phyloP scores from a whole-genome alignment of 140 eudicot genomes.

The Ambrosia hybrid region DNA sequence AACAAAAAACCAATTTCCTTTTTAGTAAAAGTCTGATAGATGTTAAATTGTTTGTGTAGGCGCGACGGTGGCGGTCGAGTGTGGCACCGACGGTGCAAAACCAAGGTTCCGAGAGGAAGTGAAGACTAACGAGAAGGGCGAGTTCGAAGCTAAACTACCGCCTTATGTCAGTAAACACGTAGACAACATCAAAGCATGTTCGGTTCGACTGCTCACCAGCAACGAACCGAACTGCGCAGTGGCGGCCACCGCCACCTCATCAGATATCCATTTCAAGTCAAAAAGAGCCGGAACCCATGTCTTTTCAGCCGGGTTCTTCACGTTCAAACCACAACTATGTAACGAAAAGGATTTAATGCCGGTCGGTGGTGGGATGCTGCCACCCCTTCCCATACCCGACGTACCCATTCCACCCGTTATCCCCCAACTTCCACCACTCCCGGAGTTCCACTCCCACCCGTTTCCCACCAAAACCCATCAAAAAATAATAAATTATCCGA shows the following conservation, averaged over 20 bases:
- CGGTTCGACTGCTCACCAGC: slow-evolving; percentile 60
- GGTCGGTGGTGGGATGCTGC: slow-evolving; percentile 17
- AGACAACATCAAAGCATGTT: slow-evolving; percentile 52
- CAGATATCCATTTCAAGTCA: slow-evolving; percentile 56
- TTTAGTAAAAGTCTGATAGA: neutral
- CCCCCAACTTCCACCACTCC: slow-evolving; percentile 38
- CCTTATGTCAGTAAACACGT: slow-evolving; percentile 45
- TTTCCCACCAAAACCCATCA: slow-evolving; percentile 19
- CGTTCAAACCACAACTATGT: slow-evolving; percentile 69
- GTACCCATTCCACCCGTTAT: slow-evolving; percentile 27
- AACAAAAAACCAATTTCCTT: too few species aligned
- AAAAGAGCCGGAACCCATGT: slow-evolving; percentile 52
- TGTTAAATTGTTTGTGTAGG: slow-evolving; percentile 37
- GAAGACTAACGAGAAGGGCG: slow-evolving; percentile 64
- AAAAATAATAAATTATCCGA: slow-evolving; percentile 17
- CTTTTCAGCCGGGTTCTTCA: slow-evolving; percentile 87
- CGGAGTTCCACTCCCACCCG: slow-evolving; percentile 44
- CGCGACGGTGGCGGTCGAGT: slow-evolving; percentile 79
- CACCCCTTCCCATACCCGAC: slow-evolving; percentile 42
- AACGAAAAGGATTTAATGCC: slow-evolving; percentile 28
- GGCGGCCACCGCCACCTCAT: slow-evolving; percentile 69
- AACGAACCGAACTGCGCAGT: slow-evolving; percentile 63
- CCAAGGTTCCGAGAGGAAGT: slow-evolving; percentile 48
- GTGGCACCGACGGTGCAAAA: slow-evolving; percentile 27
- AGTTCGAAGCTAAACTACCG: slow-evolving; percentile 65